These are phyloP conservation scores for Lolium multiflorum DNA, from an alignment of 176 grass and related monocot genomes.

Conservation along the genomic window DNA sequence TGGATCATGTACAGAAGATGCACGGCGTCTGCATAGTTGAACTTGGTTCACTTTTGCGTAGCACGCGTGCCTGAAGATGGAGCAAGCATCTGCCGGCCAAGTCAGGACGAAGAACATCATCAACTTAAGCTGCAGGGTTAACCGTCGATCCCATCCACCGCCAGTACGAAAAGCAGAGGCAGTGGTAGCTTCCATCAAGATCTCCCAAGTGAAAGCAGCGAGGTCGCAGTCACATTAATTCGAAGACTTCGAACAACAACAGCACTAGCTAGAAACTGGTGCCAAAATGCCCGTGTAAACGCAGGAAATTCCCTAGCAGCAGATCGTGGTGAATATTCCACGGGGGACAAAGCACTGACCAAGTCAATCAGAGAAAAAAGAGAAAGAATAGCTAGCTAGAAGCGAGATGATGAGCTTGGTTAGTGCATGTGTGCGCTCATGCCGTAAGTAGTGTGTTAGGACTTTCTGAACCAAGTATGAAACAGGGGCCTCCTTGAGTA, in stretches of 20 bases:
- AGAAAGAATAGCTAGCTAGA: too few relatives aligned
- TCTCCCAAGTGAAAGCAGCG: not conserved
- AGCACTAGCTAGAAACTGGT: not conserved
- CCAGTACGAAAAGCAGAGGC: not conserved
- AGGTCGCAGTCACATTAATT: not conserved
- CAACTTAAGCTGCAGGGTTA: slow-evolving; percentile 43
- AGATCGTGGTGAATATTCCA: slow-evolving; percentile 40
- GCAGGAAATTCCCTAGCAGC: slow-evolving; percentile 39
- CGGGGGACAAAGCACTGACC: not conserved
- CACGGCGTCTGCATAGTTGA: not conserved
- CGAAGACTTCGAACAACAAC: slow-evolving; percentile 28
- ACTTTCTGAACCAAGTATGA: too few relatives aligned
- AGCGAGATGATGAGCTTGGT: slow-evolving; percentile 1
- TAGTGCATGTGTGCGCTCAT: not conserved
- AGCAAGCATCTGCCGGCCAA: not conserved
- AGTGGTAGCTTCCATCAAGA: not conserved
- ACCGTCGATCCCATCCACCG: not conserved
- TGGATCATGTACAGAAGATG: not conserved
- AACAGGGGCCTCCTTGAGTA: too few relatives aligned
- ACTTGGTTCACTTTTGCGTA: not conserved
- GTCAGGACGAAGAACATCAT: slow-evolving; percentile 42
- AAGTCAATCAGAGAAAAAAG: too few relatives aligned
- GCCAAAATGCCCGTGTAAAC: slow-evolving; percentile 45
- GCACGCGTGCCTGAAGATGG: slow-evolving; percentile 52
- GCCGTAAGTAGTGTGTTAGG: not conserved